Conservation (phyloP, 2,329 filamentous ascomycete species). For the Proliferodiscus dingleyae region DNA sequence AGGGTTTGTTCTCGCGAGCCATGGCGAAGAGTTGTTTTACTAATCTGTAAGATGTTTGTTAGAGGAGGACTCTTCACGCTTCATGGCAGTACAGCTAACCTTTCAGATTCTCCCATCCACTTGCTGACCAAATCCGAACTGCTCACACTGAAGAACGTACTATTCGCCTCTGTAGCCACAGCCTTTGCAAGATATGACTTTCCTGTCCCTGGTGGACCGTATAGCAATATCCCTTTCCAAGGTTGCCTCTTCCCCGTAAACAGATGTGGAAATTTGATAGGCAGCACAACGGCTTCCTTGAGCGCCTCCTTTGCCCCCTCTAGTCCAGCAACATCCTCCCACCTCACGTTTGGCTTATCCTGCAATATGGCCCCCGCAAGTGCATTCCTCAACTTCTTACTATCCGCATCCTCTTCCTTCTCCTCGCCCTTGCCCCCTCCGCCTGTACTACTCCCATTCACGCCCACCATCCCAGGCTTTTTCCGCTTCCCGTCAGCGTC, state of each 20-base stretch:
- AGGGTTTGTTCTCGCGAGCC: constrained; percentile 95
- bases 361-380: constrained; percentile 87
- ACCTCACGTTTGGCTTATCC: constrained; percentile 93
- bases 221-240: constrained; percentile 96
- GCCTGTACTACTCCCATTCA: constrained; percentile 62
- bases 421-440: constrained; percentile 58
- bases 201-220: constrained; percentile 92
- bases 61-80: not conserved
- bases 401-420: constrained; percentile 73
- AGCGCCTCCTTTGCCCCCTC: constrained; percentile 93
- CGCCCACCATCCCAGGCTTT: constrained; percentile 67
- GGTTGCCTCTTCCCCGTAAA: constrained; percentile 95
- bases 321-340: constrained; percentile 96
- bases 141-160: constrained; percentile 97
- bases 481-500: constrained; percentile 67
- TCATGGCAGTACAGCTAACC: constrained; percentile 47
- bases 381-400: constrained; percentile 89
- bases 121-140: constrained; percentile 97
- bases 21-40: constrained; percentile 97
- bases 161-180: constrained; percentile 96
- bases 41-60: constrained; percentile 38
- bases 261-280: constrained; percentile 96
- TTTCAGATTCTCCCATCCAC: constrained; percentile 99
- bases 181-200: constrained; percentile 98
- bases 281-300: constrained; percentile 95